These are phyloP conservation scores for Dothistroma pini DNA, from an alignment of 2,329 filamentous ascomycete species.

Conservation along the genomic window DNA sequence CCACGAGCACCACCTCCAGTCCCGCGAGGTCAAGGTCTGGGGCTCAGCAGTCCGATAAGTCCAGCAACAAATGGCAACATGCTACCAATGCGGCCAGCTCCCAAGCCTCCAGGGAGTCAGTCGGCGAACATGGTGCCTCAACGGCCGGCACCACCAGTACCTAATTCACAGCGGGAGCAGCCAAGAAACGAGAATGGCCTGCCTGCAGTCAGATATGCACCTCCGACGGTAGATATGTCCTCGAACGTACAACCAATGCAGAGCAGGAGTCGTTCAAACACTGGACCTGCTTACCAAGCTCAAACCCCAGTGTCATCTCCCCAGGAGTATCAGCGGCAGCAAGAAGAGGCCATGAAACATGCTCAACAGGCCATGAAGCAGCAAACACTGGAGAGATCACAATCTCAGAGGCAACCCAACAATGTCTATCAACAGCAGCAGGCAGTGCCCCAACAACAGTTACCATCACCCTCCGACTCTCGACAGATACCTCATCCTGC, in stretches of 20 bases:
- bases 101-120: conserved; percentile 64
- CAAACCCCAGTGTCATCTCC: conserved; percentile 48
- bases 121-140: conserved; percentile 46
- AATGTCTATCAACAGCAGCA: conserved; percentile 42
- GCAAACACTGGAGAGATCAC: conserved; percentile 60
- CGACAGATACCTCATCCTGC: conserved; percentile 33
- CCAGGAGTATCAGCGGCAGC: conserved; percentile 63
- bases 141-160: conserved; percentile 39
- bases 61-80: conserved; percentile 54
- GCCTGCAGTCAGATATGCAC: conserved; percentile 42
- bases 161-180: conserved; percentile 42
- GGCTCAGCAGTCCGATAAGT: conserved; percentile 43
- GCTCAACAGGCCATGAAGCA: conserved; percentile 71
- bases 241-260: conserved; percentile 33
- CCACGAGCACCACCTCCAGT: conserved; percentile 89
- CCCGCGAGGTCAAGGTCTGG: conserved; percentile 50
- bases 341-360: conserved; percentile 76
- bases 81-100: conserved; percentile 73
- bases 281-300: conserved; percentile 41
- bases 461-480: conserved; percentile 29
- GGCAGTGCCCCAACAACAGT: conserved; percentile 46
- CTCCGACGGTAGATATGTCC: conserved; percentile 39
- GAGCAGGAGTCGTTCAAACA: conserved; percentile 44
- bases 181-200: conserved; percentile 37
- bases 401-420: conserved; percentile 62